phyloP scores from a whole-genome alignment of 176 grass and related monocot species.

The Oryza nivara region DNA sequence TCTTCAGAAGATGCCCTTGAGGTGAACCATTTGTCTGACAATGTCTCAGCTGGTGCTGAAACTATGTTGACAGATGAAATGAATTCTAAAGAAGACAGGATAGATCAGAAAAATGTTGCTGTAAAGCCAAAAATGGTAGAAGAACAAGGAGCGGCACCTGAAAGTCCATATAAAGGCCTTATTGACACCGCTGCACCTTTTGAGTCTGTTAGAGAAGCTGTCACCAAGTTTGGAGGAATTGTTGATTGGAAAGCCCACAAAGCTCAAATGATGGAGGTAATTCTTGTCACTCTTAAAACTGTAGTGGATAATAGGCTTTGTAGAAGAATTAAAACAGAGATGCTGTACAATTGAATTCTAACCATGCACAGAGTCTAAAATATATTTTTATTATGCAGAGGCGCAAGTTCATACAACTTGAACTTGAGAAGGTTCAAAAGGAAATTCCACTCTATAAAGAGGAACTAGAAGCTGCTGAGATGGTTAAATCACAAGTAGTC shows the following conservation, averaged over 20 bases:
- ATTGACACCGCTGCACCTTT: slow-evolving; percentile 86
- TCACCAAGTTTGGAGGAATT: slow-evolving; percentile 91
- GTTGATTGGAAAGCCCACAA: slow-evolving; percentile 98
- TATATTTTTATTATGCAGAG: slow-evolving; percentile 53
- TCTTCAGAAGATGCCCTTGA: slow-evolving; percentile 35
- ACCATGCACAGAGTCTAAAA: slow-evolving; percentile 19
- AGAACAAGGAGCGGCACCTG: slow-evolving; percentile 46
- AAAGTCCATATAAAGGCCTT: slow-evolving; percentile 64
- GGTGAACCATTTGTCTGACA: slow-evolving; percentile 22
- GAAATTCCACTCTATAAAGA: slow-evolving; percentile 70
- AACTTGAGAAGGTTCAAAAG: slow-evolving; percentile 69
- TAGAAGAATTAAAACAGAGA: neutral
- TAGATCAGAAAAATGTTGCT: slow-evolving; percentile 27
- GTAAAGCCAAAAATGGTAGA: slow-evolving; percentile 49
- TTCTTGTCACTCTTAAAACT: slow-evolving; percentile 38
- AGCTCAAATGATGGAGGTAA: slow-evolving; percentile 84
- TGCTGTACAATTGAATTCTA: slow-evolving; percentile 13
- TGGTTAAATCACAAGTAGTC: slow-evolving; percentile 60
- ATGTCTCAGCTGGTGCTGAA: slow-evolving; percentile 9
- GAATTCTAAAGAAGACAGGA: slow-evolving; percentile 34
- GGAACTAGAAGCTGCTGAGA: slow-evolving; percentile 67
- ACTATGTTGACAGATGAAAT: slow-evolving; percentile 7
- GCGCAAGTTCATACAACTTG: slow-evolving; percentile 66
- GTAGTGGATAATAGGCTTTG: slow-evolving; percentile 2
- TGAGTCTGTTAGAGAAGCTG: slow-evolving; percentile 90